Evolutionary conservation across 177 flowering plant genomes (phyloP), one percentile per base, ranked within the genome.

Genomic region (Vitis hybrid): DNA sequence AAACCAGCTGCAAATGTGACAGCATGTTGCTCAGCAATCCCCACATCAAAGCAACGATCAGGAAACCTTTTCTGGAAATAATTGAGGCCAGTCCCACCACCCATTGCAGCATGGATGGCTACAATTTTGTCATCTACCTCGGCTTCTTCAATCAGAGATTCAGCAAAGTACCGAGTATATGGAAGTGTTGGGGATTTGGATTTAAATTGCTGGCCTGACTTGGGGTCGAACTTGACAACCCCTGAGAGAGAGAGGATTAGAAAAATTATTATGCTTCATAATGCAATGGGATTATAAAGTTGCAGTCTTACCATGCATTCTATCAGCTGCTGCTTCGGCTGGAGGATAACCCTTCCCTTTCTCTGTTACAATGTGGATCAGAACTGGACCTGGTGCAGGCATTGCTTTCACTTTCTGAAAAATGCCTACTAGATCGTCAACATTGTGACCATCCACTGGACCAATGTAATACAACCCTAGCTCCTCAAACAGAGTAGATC

Each of bases 101-200:
- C 99, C 99, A 94, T 94, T 16, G 98, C 97, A 1, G 98, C 98
- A 74, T 94, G 98, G 51, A 94, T 89, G n/a, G 93, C 97, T 54
- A 94, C 94, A 74, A 94, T 86, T 78, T 84, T 88, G 40, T 77
- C 64, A 59, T 94, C 98, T 19, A 24, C 56, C 72, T 92, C 97
- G 11, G 99, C 99, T 84, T 90, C 97, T 76, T 77, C 80, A 52
- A 93, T 81, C 19, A 94, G 81, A 40, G 99, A 78, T 62, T 94
- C 92, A 1, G 96, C 98, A 72, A 94, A 94, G 77, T 91, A 92
- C 65, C 78, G 91, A 10, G 98, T 92, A 73, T 92, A 91, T 5
- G 98, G 76, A 32, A 86, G 90, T 2, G 98, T 92, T 0, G 90
- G 10, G 18, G 93, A 76, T 73, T 88, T 87, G 54, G 91, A 2